Conservation (phyloP, 2,329 filamentous ascomycete species). For the Aspergillus vadensis region DNA sequence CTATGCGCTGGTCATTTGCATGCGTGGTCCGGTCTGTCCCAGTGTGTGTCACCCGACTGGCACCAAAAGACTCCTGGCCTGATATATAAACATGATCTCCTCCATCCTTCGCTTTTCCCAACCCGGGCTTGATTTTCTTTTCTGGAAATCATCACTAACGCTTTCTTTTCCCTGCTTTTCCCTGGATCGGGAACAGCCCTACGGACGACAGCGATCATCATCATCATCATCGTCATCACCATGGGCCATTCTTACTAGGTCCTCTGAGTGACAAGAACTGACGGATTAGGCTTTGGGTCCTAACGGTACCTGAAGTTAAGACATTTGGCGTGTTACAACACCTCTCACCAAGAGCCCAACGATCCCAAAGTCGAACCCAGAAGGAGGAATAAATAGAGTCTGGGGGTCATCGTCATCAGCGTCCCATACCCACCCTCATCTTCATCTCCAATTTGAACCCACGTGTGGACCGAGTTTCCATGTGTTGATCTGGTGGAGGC, state of each 20-base stretch:
- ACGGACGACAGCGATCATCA: slow-evolving; percentile 4
- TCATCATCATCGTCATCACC: slow-evolving; percentile 14
- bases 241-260: slow-evolving; percentile 13
- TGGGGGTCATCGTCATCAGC: background rate
- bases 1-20: slow-evolving; percentile 27
- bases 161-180: background rate
- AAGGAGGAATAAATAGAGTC: background rate
- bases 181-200: slow-evolving; percentile 3
- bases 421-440: background rate
- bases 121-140: background rate
- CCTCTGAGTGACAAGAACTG: slow-evolving; percentile 15
- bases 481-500: slow-evolving; percentile 7
- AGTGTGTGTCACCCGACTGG: slow-evolving; percentile 18
- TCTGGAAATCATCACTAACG: background rate
- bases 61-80: slow-evolving; percentile 6
- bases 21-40: slow-evolving; percentile 22
- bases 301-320: slow-evolving; percentile 20
- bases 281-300: slow-evolving; percentile 19
- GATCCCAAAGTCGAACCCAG: background rate
- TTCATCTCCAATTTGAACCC: background rate
- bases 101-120: slow-evolving; percentile 4
- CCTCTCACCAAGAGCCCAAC: background rate
- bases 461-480: slow-evolving; percentile 8
- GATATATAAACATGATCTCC: slow-evolving; percentile 11
- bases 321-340: slow-evolving; percentile 17